These are phyloP conservation scores for Cyclotella kingstonii DNA, from an alignment of 108 stramenopile species.

Conservation along the genomic window DNA sequence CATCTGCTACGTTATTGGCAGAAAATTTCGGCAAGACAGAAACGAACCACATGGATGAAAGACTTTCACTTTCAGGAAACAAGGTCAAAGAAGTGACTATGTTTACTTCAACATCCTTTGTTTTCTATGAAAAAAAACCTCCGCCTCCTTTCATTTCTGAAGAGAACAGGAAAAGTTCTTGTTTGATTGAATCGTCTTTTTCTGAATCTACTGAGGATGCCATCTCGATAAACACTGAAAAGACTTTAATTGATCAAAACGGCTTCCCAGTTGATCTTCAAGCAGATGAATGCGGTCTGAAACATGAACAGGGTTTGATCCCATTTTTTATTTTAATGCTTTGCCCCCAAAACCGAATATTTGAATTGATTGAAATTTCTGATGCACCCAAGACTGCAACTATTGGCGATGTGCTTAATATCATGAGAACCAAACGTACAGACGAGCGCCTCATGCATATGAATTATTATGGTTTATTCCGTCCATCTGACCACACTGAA, in stretches of 20 bases:
- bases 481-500: conserved; percentile 30
- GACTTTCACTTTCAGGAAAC: too few species aligned
- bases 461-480: conserved; percentile 30
- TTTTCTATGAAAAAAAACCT: conserved; percentile 20
- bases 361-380: conserved; percentile 35
- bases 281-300: too few species aligned
- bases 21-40: too few species aligned
- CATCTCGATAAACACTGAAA: not conserved
- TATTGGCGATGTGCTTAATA: conserved; percentile 20
- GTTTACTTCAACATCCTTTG: conserved; percentile 12
- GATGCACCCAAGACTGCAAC: conserved; percentile 16
- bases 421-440: conserved; percentile 18
- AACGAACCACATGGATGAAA: not conserved
- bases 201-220: too few species aligned
- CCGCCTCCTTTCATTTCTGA: not conserved
- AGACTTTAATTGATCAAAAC: conserved; percentile 2
- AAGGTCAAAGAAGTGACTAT: too few species aligned
- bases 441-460: conserved; percentile 24
- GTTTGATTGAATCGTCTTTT: too few species aligned
- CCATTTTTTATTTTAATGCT: conserved; percentile 38
- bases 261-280: conserved; percentile 1
- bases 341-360: conserved; percentile 34
- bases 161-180: too few species aligned
- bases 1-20: conserved; percentile 9
- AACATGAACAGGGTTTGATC: not conserved